Percentiles rank a stretch among this genome's conserved stretches.
Conservation (phyloP, 148 eudicot genomes). For the Camellia granthamiana region DNA sequence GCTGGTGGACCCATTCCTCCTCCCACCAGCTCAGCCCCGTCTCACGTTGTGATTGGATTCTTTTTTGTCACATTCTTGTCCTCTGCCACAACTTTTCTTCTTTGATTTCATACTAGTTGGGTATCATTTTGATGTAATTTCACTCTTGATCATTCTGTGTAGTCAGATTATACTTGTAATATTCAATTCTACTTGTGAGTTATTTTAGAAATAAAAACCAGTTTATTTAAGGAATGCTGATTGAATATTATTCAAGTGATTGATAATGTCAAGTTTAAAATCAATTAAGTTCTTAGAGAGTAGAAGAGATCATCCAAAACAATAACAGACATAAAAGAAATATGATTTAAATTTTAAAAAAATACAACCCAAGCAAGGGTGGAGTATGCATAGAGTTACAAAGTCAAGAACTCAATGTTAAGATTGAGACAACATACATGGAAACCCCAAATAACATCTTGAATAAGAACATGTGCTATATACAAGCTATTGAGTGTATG, state of each 20-base stretch:
- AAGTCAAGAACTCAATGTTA: background rate
- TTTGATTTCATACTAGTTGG: background rate
- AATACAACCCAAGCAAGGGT: too few relatives aligned
- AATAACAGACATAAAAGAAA: too few relatives aligned
- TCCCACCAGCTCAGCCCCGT: conserved; percentile 19
- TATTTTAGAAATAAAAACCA: too few relatives aligned
- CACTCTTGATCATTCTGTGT: background rate
- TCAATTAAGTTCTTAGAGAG: too few relatives aligned
- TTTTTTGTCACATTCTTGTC: conserved; percentile 19
- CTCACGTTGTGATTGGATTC: background rate
- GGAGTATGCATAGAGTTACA: background rate
- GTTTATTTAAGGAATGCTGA: too few relatives aligned
- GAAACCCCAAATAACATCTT: background rate
- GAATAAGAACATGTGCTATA: background rate
- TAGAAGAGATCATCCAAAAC: too few relatives aligned
- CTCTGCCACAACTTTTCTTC: conserved; percentile 10
- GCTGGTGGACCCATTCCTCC: background rate
- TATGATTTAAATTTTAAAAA: too few relatives aligned
- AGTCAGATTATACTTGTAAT: background rate
- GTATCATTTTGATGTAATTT: background rate
- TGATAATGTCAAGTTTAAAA: too few relatives aligned
- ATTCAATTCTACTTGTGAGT: background rate
- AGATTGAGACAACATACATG: background rate
- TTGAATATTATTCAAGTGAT: too few relatives aligned
- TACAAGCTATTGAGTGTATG: background rate